Base-by-base conservation (phyloP, 768 basidiomycete species). In the Jaapia argillacea region DNA sequence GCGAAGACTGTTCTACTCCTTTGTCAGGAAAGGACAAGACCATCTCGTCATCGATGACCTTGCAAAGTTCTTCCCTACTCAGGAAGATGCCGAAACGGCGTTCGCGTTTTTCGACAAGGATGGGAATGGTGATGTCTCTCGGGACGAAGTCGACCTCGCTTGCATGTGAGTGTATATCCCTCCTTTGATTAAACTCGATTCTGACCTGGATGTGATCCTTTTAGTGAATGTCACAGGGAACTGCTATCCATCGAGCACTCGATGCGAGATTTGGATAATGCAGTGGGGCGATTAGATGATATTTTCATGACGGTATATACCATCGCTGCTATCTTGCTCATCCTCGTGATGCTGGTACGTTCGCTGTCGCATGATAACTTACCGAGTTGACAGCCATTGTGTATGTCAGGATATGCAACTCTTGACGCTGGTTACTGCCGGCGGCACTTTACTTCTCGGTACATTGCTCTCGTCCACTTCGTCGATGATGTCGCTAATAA, bases 211-310 rank as follows among this genome's bases (percentile, higher is more conserved):
- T 28, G 39, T 31, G 41, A n/a, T n/a, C n/a, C 47, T 45, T 51
- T 43, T 43, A 81, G 85, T 59, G 82, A 87, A 31, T 73, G 88
- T 45, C 90, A 93, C 56, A 74, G 88, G 23, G 91, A 96, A 56
- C 79, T 90, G 46, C 63, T 89, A 28, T 81, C 83, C 16, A 76
- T 96, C 36, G 81, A 86, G 47, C 80, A 83, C 55, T 85, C 81
- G 4, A 88, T 96, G 89, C 72, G 79, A 36, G 88, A 93, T 61
- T 66, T 93, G 40, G 91, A 93, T 60, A 87, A 83, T 41, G 91
- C 91, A 4, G 89, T 93, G 12, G 81, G 86, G 14, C 72, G 85
- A 22, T 63, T 93, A 52, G 88, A 92, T 60, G 81, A 85, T 51
- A 91, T 93, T 51, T 68, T 92, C 50, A 86, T 93, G 80, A 75